Evolutionary conservation across 768 basidiomycete genomes (phyloP).

Genomic region (Auricularia sp.): DNA sequence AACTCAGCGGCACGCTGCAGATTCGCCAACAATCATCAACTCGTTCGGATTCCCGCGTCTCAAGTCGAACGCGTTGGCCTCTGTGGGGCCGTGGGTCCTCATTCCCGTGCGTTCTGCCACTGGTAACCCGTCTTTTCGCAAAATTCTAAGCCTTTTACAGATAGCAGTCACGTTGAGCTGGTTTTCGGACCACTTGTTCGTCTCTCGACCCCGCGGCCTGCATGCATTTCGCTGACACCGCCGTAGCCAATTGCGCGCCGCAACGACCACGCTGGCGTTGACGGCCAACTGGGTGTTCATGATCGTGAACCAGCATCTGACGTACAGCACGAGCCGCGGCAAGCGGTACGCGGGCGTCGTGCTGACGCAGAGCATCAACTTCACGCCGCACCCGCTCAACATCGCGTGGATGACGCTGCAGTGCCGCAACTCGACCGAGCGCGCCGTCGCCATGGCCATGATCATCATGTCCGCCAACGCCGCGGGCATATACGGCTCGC

Average conservation of each 20-base stretch:
- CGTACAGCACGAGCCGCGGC: not conserved
- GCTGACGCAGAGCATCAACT: not conserved
- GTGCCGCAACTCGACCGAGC: not conserved
- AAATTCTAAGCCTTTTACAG: not conserved
- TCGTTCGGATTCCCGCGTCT: not conserved
- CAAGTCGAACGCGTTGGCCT: not conserved
- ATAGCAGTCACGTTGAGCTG: not conserved
- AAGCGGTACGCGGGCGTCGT: not conserved
- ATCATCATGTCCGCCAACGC: not conserved
- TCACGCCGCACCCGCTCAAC: conserved; percentile 1
- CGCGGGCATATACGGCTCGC: not conserved
- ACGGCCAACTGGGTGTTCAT: not conserved
- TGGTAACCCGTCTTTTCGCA: rapidly evolving
- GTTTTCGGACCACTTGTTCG: not conserved
- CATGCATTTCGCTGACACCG: too few species aligned
- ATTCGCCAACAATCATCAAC: not conserved
- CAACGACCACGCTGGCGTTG: not conserved
- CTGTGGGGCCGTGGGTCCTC: not conserved
- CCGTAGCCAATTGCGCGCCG: not conserved
- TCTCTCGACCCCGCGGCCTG: too few species aligned
- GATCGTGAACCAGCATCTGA: not conserved
- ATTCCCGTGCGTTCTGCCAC: not conserved
- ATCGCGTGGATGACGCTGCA: conserved; percentile 1
- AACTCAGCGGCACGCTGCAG: not conserved
- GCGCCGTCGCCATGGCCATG: not conserved